A percentile compares a stretch with the other conserved stretches of the same genome.
These are phyloP conservation scores for Tolypocladium pustulatum DNA, from an alignment of 2,329 filamentous ascomycete genomes.

Conservation along the genomic window DNA sequence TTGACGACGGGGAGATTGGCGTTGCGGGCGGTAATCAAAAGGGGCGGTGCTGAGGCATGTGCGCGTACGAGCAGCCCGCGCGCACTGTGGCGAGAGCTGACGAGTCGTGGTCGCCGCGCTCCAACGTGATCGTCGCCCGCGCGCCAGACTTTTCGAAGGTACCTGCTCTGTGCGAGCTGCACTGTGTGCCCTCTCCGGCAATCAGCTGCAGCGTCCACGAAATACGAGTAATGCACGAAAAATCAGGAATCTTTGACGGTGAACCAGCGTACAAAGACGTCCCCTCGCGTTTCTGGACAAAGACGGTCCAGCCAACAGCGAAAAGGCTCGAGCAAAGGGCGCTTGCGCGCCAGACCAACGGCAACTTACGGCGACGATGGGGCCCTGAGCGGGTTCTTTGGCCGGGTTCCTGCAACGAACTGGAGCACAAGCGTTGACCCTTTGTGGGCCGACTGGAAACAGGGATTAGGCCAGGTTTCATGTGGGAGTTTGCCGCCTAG, in stretches of 20 bases:
- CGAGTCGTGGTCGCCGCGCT: background rate
- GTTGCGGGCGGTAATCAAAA: background rate
- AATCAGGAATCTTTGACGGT: background rate
- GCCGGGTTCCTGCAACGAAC: background rate
- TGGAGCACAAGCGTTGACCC: background rate
- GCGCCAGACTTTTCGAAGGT: background rate
- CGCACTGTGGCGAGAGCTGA: background rate
- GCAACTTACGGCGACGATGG: background rate
- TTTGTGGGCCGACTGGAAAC: background rate
- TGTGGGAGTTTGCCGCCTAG: background rate
- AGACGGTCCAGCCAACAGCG: background rate
- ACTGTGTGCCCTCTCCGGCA: background rate
- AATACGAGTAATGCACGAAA: background rate
- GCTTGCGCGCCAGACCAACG: background rate
- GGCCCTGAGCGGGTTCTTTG: background rate
- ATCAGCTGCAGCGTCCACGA: background rate
- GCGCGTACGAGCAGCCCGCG: background rate
- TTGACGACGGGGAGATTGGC: background rate
- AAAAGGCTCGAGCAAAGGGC: background rate
- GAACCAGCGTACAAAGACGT: background rate
- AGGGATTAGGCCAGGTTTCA: slow-evolving; percentile 1
- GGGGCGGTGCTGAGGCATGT: background rate
- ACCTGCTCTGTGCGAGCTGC: background rate
- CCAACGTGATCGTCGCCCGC: background rate
- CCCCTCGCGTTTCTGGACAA: background rate